phyloP scores from a whole-genome alignment of 148 eudicot species.

The Rhododendron ovatum region DNA sequence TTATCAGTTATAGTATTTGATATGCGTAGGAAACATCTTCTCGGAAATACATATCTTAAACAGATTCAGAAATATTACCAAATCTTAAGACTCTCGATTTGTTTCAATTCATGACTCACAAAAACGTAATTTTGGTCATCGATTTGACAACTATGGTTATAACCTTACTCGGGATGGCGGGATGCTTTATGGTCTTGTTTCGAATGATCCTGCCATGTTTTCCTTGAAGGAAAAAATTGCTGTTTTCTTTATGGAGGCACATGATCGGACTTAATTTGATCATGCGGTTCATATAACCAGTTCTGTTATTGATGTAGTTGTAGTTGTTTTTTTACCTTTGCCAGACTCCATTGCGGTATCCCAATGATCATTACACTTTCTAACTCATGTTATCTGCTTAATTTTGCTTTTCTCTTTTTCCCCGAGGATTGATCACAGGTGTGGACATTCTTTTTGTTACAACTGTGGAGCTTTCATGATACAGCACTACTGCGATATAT shows the following conservation, averaged over 20 bases:
- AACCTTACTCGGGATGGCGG: background rate
- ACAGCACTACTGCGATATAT: conserved; percentile 15
- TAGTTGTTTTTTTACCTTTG: background rate
- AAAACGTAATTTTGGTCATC: background rate
- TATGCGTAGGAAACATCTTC: background rate
- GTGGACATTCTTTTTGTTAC: conserved; percentile 28
- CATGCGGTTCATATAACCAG: background rate
- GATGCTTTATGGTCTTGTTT: background rate
- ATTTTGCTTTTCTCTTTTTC: too few species aligned
- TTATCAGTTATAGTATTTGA: background rate
- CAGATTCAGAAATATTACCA: background rate
- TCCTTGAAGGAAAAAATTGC: background rate
- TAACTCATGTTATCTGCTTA: too few species aligned
- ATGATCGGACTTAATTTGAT: background rate
- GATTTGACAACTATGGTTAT: background rate
- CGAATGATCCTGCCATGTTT: background rate
- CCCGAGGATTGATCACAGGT: background rate
- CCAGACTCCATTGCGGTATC: background rate
- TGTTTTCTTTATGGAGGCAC: background rate
- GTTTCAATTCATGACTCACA: background rate
- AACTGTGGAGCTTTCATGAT: conserved; percentile 31
- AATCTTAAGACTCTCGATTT: background rate
- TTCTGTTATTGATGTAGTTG: background rate
- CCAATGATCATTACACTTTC: background rate
- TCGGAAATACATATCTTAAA: background rate